phyloP scores from a whole-genome alignment of 257 asterid species.

The Agastache rugosa region DNA sequence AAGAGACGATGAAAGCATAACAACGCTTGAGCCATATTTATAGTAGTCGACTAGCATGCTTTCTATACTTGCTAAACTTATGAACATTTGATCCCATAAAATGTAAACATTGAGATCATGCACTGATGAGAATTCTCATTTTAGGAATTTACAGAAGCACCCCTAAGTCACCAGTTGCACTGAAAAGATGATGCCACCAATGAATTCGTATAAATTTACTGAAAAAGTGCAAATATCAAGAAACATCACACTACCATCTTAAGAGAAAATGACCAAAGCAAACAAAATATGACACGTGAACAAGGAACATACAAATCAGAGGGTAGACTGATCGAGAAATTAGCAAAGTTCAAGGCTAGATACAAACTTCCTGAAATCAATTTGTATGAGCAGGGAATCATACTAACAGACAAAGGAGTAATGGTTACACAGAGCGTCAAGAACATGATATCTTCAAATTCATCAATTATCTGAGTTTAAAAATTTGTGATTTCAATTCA shows the following conservation, averaged over 20 bases:
- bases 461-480: neutral
- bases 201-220: neutral
- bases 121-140: neutral
- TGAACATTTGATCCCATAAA: too few species aligned
- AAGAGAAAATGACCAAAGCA: neutral
- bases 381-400: neutral
- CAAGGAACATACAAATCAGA: constrained; percentile 6
- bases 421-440: neutral
- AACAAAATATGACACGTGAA: neutral
- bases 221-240: neutral
- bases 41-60: neutral
- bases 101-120: too few species aligned
- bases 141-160: constrained; percentile 43
- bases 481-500: neutral
- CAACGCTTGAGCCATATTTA: neutral
- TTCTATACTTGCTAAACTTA: neutral
- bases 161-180: constrained; percentile 61
- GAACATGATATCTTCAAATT: neutral
- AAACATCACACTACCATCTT: constrained; percentile 4
- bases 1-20: too few species aligned
- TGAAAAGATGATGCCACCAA: constrained; percentile 38
- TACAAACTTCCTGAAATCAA: neutral
- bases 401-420: neutral
- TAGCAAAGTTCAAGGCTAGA: neutral
- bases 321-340: neutral